Evolutionary conservation across 192 early-diverging fungal genomes (phyloP).

Genomic region (Allomyces macrogynus): DNA sequence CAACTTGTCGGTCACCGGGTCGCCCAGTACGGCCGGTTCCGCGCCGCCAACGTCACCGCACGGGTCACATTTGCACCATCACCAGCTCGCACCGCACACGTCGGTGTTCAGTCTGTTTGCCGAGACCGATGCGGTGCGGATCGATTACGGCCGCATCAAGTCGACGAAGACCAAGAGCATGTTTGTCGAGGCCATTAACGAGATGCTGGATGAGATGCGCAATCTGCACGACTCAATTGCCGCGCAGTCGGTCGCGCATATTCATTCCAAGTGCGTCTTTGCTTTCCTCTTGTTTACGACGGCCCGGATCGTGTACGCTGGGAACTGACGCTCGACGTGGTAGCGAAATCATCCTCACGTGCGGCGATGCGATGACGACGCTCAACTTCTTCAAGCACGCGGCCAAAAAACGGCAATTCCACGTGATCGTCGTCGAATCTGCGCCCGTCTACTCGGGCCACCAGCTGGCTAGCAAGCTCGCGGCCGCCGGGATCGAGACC

Average conservation of each 20-base stretch:
- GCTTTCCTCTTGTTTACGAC: slow-evolving; percentile 1
- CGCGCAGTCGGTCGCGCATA: slow-evolving; percentile 67
- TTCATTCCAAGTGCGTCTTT: slow-evolving; percentile 68
- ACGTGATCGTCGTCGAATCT: slow-evolving; percentile 86
- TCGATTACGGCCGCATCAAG: not conserved
- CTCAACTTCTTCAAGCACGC: slow-evolving; percentile 67
- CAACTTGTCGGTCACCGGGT: slow-evolving; percentile 2
- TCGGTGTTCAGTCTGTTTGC: slow-evolving; percentile 2
- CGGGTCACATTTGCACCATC: slow-evolving; percentile 5
- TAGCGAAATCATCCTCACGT: slow-evolving; percentile 89
- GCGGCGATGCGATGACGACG: slow-evolving; percentile 70
- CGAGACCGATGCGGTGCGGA: slow-evolving; percentile 11
- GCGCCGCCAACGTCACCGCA: slow-evolving; percentile 3
- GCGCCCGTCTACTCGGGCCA: slow-evolving; percentile 75
- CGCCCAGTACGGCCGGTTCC: slow-evolving; percentile 3
- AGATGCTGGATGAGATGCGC: slow-evolving; percentile 73
- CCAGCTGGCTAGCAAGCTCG: slow-evolving; percentile 52
- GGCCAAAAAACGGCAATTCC: slow-evolving; percentile 66
- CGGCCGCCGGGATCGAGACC: slow-evolving; percentile 64
- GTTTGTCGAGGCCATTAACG: slow-evolving; percentile 64
- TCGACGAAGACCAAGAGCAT: slow-evolving; percentile 33
- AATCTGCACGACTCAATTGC: slow-evolving; percentile 56
- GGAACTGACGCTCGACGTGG: slow-evolving; percentile 2
- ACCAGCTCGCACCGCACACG: slow-evolving; percentile 3
- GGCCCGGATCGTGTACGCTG: too few relatives aligned